Conservation (phyloP, 176 grass and related monocot genomes). For the Zea luxurians region DNA sequence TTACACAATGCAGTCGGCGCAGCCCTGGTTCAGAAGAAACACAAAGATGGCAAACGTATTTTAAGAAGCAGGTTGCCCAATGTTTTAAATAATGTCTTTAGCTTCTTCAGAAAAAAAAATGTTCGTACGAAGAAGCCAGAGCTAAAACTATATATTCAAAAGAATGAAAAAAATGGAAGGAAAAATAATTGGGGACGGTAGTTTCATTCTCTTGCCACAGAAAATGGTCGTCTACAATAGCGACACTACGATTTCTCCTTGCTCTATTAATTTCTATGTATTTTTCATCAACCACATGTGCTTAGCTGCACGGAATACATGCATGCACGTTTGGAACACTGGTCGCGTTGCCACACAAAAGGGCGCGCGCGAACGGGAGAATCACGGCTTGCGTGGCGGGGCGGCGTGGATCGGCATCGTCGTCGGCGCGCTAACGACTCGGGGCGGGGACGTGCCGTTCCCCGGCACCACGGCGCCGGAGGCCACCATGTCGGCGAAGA, state of each 20-base stretch:
- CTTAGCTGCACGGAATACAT: background rate
- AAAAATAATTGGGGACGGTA: background rate
- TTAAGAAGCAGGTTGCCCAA: too few relatives aligned
- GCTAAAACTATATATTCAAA: too few relatives aligned
- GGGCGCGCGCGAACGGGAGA: background rate
- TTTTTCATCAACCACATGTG: background rate
- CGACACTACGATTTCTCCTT: background rate
- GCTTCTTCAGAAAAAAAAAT: too few relatives aligned
- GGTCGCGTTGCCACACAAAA: slow-evolving; percentile 30
- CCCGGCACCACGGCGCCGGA: slow-evolving; percentile 34
- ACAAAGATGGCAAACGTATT: too few relatives aligned
- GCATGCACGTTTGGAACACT: background rate
- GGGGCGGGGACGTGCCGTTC: slow-evolving; percentile 20
- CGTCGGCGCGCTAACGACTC: background rate
- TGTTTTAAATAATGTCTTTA: too few relatives aligned
- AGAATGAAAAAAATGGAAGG: too few relatives aligned
- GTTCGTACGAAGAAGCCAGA: too few relatives aligned
- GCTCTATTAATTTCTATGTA: background rate
- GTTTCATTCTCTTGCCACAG: background rate
- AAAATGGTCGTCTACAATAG: background rate
- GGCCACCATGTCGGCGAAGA: slow-evolving; percentile 57
- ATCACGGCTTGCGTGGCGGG: slow-evolving; percentile 22
- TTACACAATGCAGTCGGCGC: too few relatives aligned
- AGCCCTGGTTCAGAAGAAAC: too few relatives aligned
- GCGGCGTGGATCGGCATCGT: background rate